Conservation (phyloP, 768 basidiomycete species). For the Naganishia antarctica region DNA sequence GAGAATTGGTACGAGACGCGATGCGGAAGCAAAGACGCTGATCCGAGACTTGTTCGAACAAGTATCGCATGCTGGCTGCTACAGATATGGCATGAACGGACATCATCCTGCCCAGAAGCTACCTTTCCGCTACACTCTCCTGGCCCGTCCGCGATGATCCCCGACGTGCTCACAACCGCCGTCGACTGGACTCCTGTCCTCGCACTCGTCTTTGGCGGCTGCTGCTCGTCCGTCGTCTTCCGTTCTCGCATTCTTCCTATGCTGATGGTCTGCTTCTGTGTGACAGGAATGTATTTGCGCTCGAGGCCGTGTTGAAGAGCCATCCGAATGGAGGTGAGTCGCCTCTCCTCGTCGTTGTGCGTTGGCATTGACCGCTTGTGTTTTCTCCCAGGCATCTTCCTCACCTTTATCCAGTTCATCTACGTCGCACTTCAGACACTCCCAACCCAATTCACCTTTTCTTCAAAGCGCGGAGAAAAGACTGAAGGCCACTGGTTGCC, state of each 20-base stretch:
- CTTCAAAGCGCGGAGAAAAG: background rate
- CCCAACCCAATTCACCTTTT: conserved; percentile 59
- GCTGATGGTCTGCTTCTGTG: background rate
- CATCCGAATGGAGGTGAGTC: conserved; percentile 63
- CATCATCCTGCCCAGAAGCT: no score
- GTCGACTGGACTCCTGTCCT: conserved; percentile 61
- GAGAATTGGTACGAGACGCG: no score
- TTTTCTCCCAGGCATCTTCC: conserved; percentile 60
- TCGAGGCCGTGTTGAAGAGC: conserved; percentile 66
- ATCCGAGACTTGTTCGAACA: no score
- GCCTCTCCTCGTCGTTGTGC: background rate
- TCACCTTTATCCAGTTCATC: conserved; percentile 78
- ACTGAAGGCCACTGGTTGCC: conserved; percentile 44
- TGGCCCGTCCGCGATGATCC: background rate
- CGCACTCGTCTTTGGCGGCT: conserved; percentile 70
- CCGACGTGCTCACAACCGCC: background rate
- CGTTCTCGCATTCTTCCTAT: background rate
- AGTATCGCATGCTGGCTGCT: no score
- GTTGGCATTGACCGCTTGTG: no score
- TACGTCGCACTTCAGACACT: conserved; percentile 68
- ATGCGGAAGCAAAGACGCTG: no score
- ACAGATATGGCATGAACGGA: no score
- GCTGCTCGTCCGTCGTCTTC: conserved; percentile 58
- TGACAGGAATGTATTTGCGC: conserved; percentile 63
- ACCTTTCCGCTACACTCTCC: no score